Conservation (phyloP, 1,284 basidiomycete genomes). For the Melampsora abietis-canadensis region DNA sequence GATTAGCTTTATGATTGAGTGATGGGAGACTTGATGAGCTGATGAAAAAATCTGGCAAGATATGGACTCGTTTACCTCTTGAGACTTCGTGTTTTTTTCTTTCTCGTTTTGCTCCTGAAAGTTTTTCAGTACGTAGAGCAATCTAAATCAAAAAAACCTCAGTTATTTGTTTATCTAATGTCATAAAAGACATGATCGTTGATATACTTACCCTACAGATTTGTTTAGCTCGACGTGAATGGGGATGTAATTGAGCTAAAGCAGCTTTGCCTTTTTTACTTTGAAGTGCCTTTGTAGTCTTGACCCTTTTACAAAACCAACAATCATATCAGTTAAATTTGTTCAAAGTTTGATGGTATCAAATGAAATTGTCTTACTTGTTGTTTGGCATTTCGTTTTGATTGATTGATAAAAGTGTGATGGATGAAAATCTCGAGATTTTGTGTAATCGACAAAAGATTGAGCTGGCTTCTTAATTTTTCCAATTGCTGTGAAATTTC, state of each 20-base stretch:
- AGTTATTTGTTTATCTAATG: too few relatives aligned
- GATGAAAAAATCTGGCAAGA: not conserved
- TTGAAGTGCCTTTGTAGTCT: slow-evolving; percentile 32
- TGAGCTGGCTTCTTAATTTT: too few relatives aligned
- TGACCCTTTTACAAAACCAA: slow-evolving; percentile 24
- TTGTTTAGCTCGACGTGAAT: slow-evolving; percentile 37
- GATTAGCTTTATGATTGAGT: not conserved
- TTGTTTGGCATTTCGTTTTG: too few relatives aligned
- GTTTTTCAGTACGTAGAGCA: slow-evolving; percentile 27
- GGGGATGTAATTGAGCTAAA: slow-evolving; percentile 31
- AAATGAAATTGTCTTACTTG: too few relatives aligned
- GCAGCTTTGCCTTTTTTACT: slow-evolving; percentile 31
- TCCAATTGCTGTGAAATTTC: too few relatives aligned
- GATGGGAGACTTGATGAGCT: not conserved
- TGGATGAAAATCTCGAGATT: too few relatives aligned
- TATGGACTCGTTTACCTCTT: not conserved
- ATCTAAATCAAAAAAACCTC: slow-evolving; percentile 29
- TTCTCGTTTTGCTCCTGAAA: slow-evolving; percentile 24
- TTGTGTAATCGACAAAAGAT: too few relatives aligned
- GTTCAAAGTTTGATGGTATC: too few relatives aligned
- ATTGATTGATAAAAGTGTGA: too few relatives aligned
- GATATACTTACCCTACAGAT: slow-evolving; percentile 16
- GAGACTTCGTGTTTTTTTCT: slow-evolving; percentile 23
- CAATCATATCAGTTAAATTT: too few relatives aligned
- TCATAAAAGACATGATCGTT: not conserved